These are phyloP conservation scores for Xylariaceae sp. DNA, from an alignment of 2,329 filamentous ascomycete genomes.

Conservation along the genomic window DNA sequence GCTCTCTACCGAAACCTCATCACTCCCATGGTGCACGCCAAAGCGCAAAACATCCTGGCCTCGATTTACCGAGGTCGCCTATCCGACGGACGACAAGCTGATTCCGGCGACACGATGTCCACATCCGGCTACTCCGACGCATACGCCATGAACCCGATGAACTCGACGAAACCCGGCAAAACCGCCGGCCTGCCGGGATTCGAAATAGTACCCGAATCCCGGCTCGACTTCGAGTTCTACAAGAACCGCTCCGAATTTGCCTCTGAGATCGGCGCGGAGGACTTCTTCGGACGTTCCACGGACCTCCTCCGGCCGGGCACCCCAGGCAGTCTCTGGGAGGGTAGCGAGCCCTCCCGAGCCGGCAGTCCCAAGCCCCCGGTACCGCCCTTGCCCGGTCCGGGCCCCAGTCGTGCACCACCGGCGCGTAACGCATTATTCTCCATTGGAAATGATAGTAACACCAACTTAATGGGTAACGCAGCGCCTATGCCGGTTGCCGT, in stretches of 20 bases:
- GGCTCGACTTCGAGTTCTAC: conserved; percentile 87
- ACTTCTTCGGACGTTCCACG: conserved; percentile 54
- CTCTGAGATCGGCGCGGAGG: conserved; percentile 77
- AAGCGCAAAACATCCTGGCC: conserved; percentile 79
- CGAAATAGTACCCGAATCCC: conserved; percentile 80
- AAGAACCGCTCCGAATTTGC: conserved; percentile 86
- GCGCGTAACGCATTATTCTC: conserved; percentile 46
- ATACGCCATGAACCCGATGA: conserved; percentile 76
- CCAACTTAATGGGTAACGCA: conserved; percentile 49
- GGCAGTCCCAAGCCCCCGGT: conserved; percentile 41
- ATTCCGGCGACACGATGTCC: conserved; percentile 50
- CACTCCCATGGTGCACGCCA: conserved; percentile 45
- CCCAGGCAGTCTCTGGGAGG: conserved; percentile 48
- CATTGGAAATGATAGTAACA: conserved; percentile 48
- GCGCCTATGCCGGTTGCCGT: conserved; percentile 45
- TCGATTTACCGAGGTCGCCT: conserved; percentile 80
- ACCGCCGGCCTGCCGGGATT: conserved; percentile 60
- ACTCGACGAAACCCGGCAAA: conserved; percentile 45
- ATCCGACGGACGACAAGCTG: conserved; percentile 57
- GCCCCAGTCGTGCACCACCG: conserved; percentile 25
- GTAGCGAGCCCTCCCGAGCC: conserved; percentile 44
- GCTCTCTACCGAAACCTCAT: conserved; percentile 23
- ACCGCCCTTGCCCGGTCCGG: conserved; percentile 28
- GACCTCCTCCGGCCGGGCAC: conserved; percentile 59
- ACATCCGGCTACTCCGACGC: conserved; percentile 77